A percentile compares a stretch with the other conserved stretches of the same genome.
phyloP scores from a whole-genome alignment of 257 asterid species.

The Echium plantagineum region DNA sequence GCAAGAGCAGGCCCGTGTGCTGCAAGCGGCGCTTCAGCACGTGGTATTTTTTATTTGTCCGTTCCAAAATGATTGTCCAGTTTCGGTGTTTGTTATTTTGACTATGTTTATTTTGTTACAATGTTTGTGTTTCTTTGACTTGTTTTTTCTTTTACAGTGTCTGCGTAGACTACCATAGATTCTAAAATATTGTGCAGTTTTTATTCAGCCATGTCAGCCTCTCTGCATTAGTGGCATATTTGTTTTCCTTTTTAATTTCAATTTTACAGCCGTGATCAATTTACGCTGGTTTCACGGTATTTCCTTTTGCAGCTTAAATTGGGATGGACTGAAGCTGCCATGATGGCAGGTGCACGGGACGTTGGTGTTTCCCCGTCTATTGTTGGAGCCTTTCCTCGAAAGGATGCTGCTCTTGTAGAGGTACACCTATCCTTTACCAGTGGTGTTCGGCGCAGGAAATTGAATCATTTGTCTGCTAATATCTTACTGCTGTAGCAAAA shows the following conservation, averaged over 20 bases:
- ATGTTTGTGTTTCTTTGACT: too few species aligned
- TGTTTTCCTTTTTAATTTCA: neutral
- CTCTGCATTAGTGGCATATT: neutral
- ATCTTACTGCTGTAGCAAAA: neutral
- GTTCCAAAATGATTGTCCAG: too few species aligned
- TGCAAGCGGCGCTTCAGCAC: conserved; percentile 64
- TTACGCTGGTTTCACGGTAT: conserved; percentile 12
- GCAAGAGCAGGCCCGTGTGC: conserved; percentile 73
- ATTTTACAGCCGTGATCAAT: neutral
- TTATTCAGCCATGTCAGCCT: neutral
- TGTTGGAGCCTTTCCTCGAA: conserved; percentile 79
- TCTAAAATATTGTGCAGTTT: too few species aligned
- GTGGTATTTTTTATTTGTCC: too few species aligned
- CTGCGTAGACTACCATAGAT: too few species aligned
- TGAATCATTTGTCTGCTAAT: neutral
- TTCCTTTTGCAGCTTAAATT: conserved; percentile 42
- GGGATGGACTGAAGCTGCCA: conserved; percentile 90
- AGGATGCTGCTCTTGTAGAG: conserved; percentile 95
- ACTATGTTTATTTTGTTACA: too few species aligned
- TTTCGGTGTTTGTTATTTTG: too few species aligned
- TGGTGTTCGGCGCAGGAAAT: neutral
- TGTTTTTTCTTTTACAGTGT: too few species aligned
- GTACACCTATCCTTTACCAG: conserved; percentile 18
- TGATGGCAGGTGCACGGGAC: conserved; percentile 91
- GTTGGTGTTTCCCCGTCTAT: conserved; percentile 79